Percentiles rank a stretch among this genome's conserved stretches.
Conservation (phyloP, 805 yeast genomes). For the Candida caryicola region DNA sequence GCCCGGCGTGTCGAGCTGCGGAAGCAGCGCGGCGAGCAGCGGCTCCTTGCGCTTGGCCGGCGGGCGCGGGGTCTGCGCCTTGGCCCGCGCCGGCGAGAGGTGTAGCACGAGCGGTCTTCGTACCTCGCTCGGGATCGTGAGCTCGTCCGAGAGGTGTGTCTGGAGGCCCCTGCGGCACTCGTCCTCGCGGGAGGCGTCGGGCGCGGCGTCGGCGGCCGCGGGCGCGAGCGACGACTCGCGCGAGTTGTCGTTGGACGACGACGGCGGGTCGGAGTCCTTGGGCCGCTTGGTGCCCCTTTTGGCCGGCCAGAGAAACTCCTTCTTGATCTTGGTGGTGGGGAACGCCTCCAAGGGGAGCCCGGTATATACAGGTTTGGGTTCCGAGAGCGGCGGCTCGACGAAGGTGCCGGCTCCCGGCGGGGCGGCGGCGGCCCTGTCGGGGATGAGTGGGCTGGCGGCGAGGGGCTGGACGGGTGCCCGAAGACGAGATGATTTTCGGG, state of each 20-base stretch:
- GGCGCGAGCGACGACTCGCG: slow-evolving; percentile 10
- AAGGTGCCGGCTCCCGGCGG: slow-evolving; percentile 20
- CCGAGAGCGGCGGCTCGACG: slow-evolving; percentile 58
- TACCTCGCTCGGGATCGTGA: slow-evolving; percentile 17
- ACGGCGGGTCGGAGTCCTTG: slow-evolving; percentile 8
- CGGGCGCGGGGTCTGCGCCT: slow-evolving; percentile 2
- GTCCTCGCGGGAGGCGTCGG: slow-evolving; percentile 12
- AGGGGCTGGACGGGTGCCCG: neutral
- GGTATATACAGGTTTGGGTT: slow-evolving; percentile 57
- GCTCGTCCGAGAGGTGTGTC: slow-evolving; percentile 12
- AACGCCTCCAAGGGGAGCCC: slow-evolving; percentile 71
- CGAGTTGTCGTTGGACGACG: slow-evolving; percentile 2
- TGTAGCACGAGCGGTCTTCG: slow-evolving; percentile 13
- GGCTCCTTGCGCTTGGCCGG: neutral
- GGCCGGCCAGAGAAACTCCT: slow-evolving; percentile 53
- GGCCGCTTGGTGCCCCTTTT: slow-evolving; percentile 19
- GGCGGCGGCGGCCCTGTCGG: neutral
- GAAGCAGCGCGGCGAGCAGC: neutral
- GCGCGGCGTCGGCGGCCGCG: slow-evolving; percentile 15
- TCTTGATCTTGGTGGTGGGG: slow-evolving; percentile 60
- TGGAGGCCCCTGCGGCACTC: slow-evolving; percentile 12
- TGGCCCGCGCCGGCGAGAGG: neutral
- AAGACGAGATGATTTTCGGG: neutral
- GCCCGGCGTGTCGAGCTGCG: neutral
- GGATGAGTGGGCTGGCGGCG: neutral